These are phyloP conservation scores for Colletotrichum sp. DNA, from an alignment of 2,329 filamentous ascomycete genomes.

Conservation along the genomic window DNA sequence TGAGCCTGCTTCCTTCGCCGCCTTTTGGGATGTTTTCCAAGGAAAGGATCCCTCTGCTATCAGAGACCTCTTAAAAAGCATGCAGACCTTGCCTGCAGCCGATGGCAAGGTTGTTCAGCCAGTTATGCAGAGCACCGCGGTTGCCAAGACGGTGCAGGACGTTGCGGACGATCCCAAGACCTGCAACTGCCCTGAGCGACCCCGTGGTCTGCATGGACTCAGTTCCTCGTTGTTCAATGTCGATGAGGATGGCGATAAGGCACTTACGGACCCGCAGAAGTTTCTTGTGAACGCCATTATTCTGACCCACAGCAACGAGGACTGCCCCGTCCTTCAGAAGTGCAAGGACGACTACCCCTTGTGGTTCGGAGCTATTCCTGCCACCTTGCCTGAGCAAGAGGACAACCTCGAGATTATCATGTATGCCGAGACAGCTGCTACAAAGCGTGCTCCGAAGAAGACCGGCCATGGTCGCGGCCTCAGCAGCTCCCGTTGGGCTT, in stretches of 20 bases:
- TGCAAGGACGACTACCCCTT: background rate
- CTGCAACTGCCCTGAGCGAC: background rate
- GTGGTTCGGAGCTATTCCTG: constrained; percentile 5
- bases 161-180: background rate
- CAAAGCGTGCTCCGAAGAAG: background rate
- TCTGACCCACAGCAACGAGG: background rate
- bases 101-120: background rate
- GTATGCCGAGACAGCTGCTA: background rate
- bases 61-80: background rate
- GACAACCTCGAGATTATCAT: background rate
- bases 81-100: background rate
- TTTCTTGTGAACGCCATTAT: constrained; percentile 8
- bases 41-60: background rate
- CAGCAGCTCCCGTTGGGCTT: constrained; percentile 4
- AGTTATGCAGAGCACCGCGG: background rate
- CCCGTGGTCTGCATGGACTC: background rate
- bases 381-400: background rate
- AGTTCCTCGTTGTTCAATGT: background rate
- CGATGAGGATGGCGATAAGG: background rate
- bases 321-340: constrained; percentile 3
- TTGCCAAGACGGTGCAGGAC: background rate
- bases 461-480: background rate
- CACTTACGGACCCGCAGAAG: background rate
- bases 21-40: background rate
- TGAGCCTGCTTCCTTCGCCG: background rate